These are phyloP conservation scores for Neonectria punicea DNA, from an alignment of 2,329 filamentous ascomycete genomes.

Conservation along the genomic window DNA sequence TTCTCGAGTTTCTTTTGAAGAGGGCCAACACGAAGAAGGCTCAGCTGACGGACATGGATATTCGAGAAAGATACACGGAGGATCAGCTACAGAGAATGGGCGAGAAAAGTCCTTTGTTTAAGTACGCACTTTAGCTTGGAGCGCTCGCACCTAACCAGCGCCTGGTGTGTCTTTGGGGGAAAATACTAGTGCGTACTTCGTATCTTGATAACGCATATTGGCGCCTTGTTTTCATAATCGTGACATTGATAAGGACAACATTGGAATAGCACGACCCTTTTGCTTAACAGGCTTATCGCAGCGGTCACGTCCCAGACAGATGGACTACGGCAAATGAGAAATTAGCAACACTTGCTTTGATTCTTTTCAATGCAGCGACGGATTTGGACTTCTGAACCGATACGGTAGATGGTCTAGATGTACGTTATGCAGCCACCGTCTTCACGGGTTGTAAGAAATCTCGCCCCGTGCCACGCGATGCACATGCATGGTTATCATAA, in stretches of 20 bases:
- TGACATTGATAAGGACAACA: not conserved
- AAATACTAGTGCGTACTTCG: not conserved
- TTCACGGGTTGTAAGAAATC: not conserved
- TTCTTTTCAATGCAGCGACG: not conserved
- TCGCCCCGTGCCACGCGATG: too few species aligned
- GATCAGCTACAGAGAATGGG: constrained; percentile 46
- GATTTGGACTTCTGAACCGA: not conserved
- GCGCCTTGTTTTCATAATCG: not conserved
- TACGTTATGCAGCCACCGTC: not conserved
- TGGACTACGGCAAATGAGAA: not conserved
- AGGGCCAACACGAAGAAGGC: constrained; percentile 42
- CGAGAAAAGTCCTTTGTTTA: constrained; percentile 48
- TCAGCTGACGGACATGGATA: constrained; percentile 38
- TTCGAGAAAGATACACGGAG: constrained; percentile 39
- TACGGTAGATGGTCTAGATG: not conserved
- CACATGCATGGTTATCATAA: not conserved
- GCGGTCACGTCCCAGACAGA: not conserved
- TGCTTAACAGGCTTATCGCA: not conserved
- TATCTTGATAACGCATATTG: not conserved
- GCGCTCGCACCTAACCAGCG: not conserved
- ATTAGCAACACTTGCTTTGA: not conserved
- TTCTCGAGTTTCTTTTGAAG: constrained; percentile 46
- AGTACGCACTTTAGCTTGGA: constrained; percentile 39
- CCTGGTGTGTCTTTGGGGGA: not conserved
- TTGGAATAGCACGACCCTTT: not conserved